phyloP scores from a whole-genome alignment of 106 monocot genomes.

The Dioscorea dumetorum region DNA sequence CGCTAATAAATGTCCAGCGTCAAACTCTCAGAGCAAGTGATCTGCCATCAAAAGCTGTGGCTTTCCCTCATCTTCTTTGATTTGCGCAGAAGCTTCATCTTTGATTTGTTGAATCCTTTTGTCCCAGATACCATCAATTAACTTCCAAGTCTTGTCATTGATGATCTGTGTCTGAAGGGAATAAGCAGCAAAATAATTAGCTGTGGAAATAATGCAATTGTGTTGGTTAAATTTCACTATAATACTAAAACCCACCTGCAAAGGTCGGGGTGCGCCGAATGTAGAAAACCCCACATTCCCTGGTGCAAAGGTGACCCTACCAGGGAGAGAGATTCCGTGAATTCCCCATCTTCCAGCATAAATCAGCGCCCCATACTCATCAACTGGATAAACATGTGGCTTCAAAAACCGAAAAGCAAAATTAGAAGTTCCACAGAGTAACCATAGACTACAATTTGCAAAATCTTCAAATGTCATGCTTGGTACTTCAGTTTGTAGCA shows the following conservation, averaged over 20 bases:
- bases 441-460: not conserved
- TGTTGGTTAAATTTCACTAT: no score
- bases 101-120: constrained; percentile 58
- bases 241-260: constrained; percentile 37
- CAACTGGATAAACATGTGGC: constrained; percentile 64
- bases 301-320: constrained; percentile 81
- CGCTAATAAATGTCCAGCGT: no score
- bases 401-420: constrained; percentile 11
- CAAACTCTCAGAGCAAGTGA: constrained; percentile 29
- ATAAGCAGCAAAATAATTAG: constrained; percentile 7
- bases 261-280: constrained; percentile 75
- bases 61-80: constrained; percentile 46
- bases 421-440: not conserved
- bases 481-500: not conserved
- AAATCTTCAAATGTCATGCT: not conserved
- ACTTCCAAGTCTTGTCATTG: constrained; percentile 73
- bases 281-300: constrained; percentile 74
- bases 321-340: constrained; percentile 75
- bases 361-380: constrained; percentile 74
- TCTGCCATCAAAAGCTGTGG: constrained; percentile 59
- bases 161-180: constrained; percentile 63
- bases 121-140: constrained; percentile 67
- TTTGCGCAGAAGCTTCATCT: constrained; percentile 46
- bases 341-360: constrained; percentile 94
- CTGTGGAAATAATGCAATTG: not conserved